These are phyloP conservation scores for Clonostachys solani DNA, from an alignment of 2,329 filamentous ascomycete species.

Conservation along the genomic window DNA sequence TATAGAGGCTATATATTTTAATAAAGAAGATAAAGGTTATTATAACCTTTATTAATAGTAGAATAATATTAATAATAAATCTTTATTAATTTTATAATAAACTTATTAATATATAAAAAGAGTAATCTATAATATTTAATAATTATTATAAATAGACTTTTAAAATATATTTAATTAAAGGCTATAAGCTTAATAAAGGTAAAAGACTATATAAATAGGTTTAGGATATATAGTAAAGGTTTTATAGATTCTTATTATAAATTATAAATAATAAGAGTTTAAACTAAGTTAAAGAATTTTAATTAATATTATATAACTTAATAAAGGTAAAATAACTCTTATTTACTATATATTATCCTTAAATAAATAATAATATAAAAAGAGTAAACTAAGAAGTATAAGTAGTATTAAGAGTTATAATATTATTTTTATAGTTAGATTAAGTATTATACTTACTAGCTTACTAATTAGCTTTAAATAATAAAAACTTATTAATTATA, in stretches of 20 bases:
- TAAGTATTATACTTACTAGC: not conserved
- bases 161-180: too few relatives aligned
- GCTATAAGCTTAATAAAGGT: too few relatives aligned
- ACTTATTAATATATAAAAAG: too few relatives aligned
- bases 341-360: not conserved
- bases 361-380: conserved; percentile 1
- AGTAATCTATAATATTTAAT: too few relatives aligned
- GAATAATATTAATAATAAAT: too few relatives aligned
- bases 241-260: not conserved
- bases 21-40: too few relatives aligned
- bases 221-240: not conserved
- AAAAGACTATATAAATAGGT: not conserved
- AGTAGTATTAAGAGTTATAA: not conserved
- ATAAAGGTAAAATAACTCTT: not conserved
- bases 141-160: too few relatives aligned
- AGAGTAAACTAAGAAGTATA: not conserved
- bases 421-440: not conserved
- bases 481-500: not conserved
- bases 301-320: not conserved
- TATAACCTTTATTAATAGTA: too few relatives aligned
- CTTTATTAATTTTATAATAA: too few relatives aligned
- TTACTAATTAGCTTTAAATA: not conserved
- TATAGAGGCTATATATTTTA: too few relatives aligned
- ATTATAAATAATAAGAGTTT: not conserved
- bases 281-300: not conserved